A percentile compares a stretch with the other conserved stretches of the same genome.
These are phyloP conservation scores for Paramecium primaurelia DNA, from an alignment of 73 alveolate species.

Conservation along the genomic window DNA sequence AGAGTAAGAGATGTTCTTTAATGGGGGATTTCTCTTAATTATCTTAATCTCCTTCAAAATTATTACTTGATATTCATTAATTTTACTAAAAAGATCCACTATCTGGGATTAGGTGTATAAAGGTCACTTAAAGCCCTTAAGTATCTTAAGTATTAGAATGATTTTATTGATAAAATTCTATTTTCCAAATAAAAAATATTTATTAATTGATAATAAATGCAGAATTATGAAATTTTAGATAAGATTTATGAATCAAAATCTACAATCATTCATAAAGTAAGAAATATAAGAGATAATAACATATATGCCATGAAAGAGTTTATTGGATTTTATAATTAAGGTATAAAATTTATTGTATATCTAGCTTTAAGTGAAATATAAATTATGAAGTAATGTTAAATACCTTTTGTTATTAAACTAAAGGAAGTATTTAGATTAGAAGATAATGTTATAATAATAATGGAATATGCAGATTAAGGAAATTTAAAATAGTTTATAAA, in stretches of 20 bases:
- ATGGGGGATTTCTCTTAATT: constrained; percentile 1
- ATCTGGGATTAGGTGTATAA: neutral
- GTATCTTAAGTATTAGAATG: constrained; percentile 29
- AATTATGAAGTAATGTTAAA: neutral
- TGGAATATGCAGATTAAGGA: constrained; percentile 29
- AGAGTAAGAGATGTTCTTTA: constrained; percentile 25
- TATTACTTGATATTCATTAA: neutral
- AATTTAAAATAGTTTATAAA: neutral
- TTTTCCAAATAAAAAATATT: neutral
- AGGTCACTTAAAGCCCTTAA: neutral
- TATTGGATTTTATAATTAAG: neutral
- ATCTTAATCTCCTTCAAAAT: neutral
- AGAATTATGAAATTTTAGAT: constrained; percentile 30
- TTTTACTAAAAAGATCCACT: constrained; percentile 13
- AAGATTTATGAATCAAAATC: neutral
- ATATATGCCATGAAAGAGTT: neutral
- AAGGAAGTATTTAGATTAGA: constrained; percentile 9
- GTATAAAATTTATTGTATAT: neutral
- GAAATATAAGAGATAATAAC: neutral
- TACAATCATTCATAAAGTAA: neutral
- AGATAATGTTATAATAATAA: neutral
- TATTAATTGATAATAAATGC: neutral
- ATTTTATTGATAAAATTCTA: neutral
- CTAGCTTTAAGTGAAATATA: neutral
- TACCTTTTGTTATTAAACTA: neutral